Base-by-base conservation (phyloP, 805 yeast genomes). In the Blastobotrys attinorum region DNA sequence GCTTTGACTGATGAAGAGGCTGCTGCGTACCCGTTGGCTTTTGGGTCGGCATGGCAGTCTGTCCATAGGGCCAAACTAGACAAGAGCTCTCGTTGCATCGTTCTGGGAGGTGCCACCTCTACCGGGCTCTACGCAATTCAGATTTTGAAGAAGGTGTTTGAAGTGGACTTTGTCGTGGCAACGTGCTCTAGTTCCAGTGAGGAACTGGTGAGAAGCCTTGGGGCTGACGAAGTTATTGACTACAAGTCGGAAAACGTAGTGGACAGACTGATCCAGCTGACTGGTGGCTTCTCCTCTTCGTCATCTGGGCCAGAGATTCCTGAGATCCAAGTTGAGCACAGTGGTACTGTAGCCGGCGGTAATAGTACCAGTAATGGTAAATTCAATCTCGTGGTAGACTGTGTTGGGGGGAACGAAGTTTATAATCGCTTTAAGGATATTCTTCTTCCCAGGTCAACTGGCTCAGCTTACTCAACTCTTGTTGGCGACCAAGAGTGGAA, bases 31-130 rank as follows among this genome's bases (percentile, higher is more conserved):
- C 83, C 86, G 0, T 61, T 81, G 50, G 80, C 76, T 0, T 76
- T 72, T 50, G 76, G 77, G 16, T 81, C 94, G 3, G 89, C 90
- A 0, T 69, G 56, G 50, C 57, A 65, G 39, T 56, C 69, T 40
- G 58, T 72, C 23, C 56, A 58, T 6, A 46, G 54, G 4, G 66
- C 68, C 45, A 58, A 61, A 27, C 62, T 74, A 17, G 66, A 64
- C 31, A 65, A 66, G 8, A 65, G 66, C 7, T 65, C 76, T 3
- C 72, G 69, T 46, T 74, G 82, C 3, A 66, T 83, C 39, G 70
- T 85, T 17, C 64, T 83, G 38, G 95, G 95, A 31, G 90, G 83
- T 21, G 79, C 83, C 6, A 78, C 94, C 1, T 63, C 80, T 11
- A 88, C 82, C 13, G 88, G 89, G 18, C 57, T 70, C 22, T 70